Percentiles rank a stretch among this genome's conserved stretches.
Evolutionary conservation across 192 early-diverging fungal species (phyloP).

Genomic region (Helicostylum pulchrum): DNA sequence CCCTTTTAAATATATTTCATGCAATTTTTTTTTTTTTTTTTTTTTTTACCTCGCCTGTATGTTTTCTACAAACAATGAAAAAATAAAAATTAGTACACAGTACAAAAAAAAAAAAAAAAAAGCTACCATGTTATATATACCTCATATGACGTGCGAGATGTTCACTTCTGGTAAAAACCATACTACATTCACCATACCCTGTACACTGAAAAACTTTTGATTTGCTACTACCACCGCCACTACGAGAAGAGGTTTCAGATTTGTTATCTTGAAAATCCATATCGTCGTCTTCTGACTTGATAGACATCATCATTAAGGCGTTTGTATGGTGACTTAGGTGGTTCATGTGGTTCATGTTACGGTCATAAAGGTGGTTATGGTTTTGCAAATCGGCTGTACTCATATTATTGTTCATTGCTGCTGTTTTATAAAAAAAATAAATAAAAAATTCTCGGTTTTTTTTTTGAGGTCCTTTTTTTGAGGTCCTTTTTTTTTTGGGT

Average conservation of each 20-base stretch:
- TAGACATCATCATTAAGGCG: no score
- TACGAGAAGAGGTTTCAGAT: neutral
- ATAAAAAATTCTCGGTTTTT: no score
- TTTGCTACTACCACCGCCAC: neutral
- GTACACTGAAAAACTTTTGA: conserved; percentile 48
- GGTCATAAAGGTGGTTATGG: neutral
- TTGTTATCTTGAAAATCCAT: conserved; percentile 6
- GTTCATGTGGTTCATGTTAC: neutral
- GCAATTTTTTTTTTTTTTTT: neutral
- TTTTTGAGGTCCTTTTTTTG: no score
- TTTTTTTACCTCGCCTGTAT: conserved; percentile 31
- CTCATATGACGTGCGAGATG: conserved; percentile 39
- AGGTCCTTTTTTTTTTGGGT: no score
- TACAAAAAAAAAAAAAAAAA: neutral
- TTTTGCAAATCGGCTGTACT: no score
- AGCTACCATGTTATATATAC: conserved; percentile 20
- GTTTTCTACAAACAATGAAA: conserved; percentile 39
- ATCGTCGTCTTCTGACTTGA: neutral
- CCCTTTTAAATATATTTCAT: no score
- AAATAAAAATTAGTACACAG: conserved; percentile 33
- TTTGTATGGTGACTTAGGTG: neutral
- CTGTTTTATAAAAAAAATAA: neutral
- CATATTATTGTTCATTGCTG: neutral
- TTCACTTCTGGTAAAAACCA: conserved; percentile 55
- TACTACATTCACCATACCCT: conserved; percentile 49